Percentiles rank a stretch among this genome's conserved stretches.
These are phyloP conservation scores for Bondarzewia mesenterica DNA, from an alignment of 1,284 basidiomycete genomes.

Conservation along the genomic window DNA sequence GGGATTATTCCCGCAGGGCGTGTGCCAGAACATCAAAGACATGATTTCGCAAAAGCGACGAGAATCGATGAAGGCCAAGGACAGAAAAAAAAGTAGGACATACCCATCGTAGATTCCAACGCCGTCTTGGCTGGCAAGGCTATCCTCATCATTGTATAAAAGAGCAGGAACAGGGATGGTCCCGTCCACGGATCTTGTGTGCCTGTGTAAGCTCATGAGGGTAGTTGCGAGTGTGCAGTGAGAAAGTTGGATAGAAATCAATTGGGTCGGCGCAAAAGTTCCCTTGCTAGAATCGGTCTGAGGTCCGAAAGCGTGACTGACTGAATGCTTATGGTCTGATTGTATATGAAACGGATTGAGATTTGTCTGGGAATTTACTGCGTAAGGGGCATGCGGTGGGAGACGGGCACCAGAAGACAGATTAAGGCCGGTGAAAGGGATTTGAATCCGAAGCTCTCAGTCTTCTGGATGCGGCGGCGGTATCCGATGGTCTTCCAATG, in stretches of 20 bases:
- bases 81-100: constrained; percentile 19
- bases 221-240: not conserved
- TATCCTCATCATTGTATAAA: constrained; percentile 73
- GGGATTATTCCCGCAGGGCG: not conserved
- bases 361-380: not conserved
- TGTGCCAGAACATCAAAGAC: no score
- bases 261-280: not conserved
- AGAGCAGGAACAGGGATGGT: constrained; percentile 66
- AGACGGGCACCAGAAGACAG: constrained; percentile 3
- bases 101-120: constrained; percentile 91
- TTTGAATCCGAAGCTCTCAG: not conserved
- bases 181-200: constrained; percentile 52
- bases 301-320: not conserved
- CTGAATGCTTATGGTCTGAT: not conserved
- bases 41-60: constrained; percentile 3
- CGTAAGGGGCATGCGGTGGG: constrained; percentile 1
- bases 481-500: not conserved
- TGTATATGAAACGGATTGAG: not conserved
- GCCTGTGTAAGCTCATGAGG: constrained; percentile 47
- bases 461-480: not conserved
- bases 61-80: constrained; percentile 13
- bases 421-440: constrained; percentile 3
- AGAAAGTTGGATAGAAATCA: not conserved
- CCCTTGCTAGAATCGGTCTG: not conserved
- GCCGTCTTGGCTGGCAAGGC: constrained; percentile 63